Evolutionary conservation across 1,139 yeast species (phyloP).

Genomic region (Geotrichum histeridarum): DNA sequence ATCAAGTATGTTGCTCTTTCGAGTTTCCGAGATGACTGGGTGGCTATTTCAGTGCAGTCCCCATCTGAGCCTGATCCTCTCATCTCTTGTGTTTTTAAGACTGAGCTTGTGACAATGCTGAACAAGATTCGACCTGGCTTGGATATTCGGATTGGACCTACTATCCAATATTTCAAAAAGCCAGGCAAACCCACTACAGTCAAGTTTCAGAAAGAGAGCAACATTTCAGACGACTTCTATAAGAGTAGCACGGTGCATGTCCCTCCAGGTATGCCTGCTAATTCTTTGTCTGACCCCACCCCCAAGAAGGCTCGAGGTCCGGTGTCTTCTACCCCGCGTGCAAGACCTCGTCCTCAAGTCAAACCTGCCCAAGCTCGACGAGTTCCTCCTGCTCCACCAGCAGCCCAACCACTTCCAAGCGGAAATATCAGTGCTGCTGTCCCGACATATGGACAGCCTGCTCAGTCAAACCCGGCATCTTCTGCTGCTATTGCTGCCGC

Average conservation of each 20-base stretch:
- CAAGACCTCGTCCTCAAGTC: conserved; percentile 13
- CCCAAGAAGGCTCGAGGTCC: conserved; percentile 47
- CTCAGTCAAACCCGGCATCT: background rate
- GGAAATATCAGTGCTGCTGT: background rate
- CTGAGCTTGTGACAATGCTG: conserved; percentile 78
- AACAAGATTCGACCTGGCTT: conserved; percentile 57
- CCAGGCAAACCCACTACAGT: conserved; percentile 73
- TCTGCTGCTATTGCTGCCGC: conserved; percentile 15
- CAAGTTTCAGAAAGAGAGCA: conserved; percentile 56
- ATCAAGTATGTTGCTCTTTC: conserved; percentile 68
- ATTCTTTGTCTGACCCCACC: conserved; percentile 61
- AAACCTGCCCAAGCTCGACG: conserved; percentile 20
- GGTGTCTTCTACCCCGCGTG: background rate
- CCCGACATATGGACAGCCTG: background rate
- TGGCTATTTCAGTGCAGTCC: conserved; percentile 58
- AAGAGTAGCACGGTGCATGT: conserved; percentile 87
- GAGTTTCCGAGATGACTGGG: conserved; percentile 85
- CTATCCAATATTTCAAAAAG: conserved; percentile 80
- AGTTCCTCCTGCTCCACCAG: conserved; percentile 17
- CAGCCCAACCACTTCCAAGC: conserved; percentile 19
- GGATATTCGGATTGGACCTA: conserved; percentile 61
- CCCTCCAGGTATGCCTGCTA: conserved; percentile 71
- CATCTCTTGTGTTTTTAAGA: conserved; percentile 76
- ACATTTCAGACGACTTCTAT: conserved; percentile 65
- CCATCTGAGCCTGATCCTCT: conserved; percentile 68